Evolutionary conservation across 2,329 filamentous ascomycete genomes (phyloP), one percentile per base, ranked within the genome.

Genomic region (Colletotrichum australisinense): DNA sequence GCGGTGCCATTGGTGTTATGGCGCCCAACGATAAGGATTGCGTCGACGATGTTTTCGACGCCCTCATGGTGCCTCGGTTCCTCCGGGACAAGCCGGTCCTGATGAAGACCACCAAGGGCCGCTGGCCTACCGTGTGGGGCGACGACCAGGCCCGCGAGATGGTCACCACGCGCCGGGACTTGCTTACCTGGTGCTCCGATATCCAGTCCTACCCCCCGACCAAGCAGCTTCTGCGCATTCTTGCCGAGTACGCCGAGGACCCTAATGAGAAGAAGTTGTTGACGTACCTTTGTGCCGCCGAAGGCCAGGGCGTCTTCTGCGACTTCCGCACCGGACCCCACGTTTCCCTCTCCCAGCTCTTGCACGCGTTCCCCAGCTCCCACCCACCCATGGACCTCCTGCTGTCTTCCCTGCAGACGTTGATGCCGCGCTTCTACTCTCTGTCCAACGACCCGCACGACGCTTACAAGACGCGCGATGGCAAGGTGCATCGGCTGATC

Each of bases 381-480:
- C 94, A 95, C 80, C 97, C 97, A 66, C 95, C 96, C 4, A 87
- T 99, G 78, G 94, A 97, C 67, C 87, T 92, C 73, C 87, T 99
- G 12, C 88, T 98, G 46, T 94, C 93, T 2, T 90, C 93, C 56
- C 90, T 98, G 66, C 94, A 93, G 78, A 93, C 94, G 62, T 89
- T 98, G 64, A 98, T 98, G 96, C 97, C 97, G 3, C 94, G 97
- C 73, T 99, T 99, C 87, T 99, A 99, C 86, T 98, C 96, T 4
- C 91, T 99, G 16, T 98, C 95, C 67, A 98, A 98, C 81, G 97
- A 99, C 79, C 97, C 97, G 0, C 94, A 97, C 76, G 91, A 97
- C 77, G 89, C 88, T 8, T 93, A 90, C 74, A 89, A 90, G 75
- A 89, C 92, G 26, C 89, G 91, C 75, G 93, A 93, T 75, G 89